Percentiles rank a stretch among this genome's conserved stretches.
phyloP scores from a whole-genome alignment of 768 basidiomycete species.

The Auricularia sp. region DNA sequence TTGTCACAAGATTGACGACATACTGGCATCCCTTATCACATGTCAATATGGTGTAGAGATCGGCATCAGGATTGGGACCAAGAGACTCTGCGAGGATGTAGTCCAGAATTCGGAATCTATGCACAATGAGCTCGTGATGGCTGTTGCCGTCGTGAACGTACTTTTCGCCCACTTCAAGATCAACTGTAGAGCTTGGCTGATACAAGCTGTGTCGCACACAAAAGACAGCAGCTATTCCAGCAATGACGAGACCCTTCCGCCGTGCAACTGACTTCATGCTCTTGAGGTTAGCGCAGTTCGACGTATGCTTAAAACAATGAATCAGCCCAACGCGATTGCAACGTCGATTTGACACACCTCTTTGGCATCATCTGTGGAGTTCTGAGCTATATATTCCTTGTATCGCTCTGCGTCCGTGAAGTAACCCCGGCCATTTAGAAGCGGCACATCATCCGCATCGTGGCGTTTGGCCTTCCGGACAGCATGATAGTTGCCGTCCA shows the following conservation, averaged over 20 bases:
- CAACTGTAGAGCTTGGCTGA: neutral
- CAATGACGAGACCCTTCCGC: conserved; percentile 14
- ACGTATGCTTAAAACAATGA: conserved; percentile 2
- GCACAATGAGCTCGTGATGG: conserved; percentile 1
- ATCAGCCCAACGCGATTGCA: neutral
- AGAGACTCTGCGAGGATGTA: conserved; percentile 5
- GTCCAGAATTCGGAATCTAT: neutral
- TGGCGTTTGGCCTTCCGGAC: neutral
- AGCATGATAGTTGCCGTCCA: neutral
- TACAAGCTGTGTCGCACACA: conserved; percentile 9
- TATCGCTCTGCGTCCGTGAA: neutral
- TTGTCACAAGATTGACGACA: conserved; percentile 6
- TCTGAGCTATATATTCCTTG: neutral
- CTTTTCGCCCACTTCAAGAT: neutral
- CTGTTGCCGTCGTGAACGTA: neutral
- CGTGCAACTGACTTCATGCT: conserved; percentile 17
- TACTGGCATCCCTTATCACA: conserved; percentile 13
- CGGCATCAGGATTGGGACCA: neutral
- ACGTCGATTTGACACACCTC: neutral
- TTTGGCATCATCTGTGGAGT: neutral
- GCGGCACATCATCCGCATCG: neutral
- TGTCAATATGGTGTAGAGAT: conserved; percentile 4
- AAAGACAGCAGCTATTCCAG: conserved; percentile 13
- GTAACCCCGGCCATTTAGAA: neutral
- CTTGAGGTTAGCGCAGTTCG: conserved; percentile 15